phyloP scores from a whole-genome alignment of 768 basidiomycete genomes.

The Agrocybe praecox region DNA sequence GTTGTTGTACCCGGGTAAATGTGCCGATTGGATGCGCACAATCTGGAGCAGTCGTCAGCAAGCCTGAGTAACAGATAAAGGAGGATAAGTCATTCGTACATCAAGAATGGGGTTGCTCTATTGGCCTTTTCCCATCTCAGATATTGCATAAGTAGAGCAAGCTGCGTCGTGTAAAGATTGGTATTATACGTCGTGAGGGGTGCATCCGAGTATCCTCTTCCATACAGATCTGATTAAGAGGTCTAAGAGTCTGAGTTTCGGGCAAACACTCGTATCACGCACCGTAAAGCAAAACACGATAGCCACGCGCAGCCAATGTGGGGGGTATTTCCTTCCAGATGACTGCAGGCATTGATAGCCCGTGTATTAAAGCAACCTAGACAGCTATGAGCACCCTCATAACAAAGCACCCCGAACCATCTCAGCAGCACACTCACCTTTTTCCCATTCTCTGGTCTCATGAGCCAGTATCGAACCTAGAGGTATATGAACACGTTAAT shows the following conservation, averaged over 20 bases:
- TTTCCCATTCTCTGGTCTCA: conserved; percentile 69
- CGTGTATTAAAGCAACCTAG: conserved; percentile 78
- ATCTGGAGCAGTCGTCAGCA: conserved; percentile 55
- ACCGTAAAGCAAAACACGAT: conserved; percentile 81
- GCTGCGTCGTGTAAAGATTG: conserved; percentile 69
- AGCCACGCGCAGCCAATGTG: conserved; percentile 59
- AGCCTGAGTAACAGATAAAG: not conserved
- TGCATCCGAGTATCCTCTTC: conserved; percentile 82
- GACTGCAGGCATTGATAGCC: conserved; percentile 74
- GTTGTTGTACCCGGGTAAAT: conserved; percentile 72
- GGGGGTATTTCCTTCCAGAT: conserved; percentile 80
- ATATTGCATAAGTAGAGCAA: conserved; percentile 84
- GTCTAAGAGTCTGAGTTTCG: not conserved
- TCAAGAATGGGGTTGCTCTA: conserved; percentile 43
- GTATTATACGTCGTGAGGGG: conserved; percentile 70
- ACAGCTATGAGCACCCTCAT: too few relatives aligned
- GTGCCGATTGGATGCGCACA: conserved; percentile 77
- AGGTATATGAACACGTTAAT: conserved; percentile 1
- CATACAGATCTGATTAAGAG: conserved; percentile 66
- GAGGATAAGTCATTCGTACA: conserved; percentile 22
- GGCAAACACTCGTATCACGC: conserved; percentile 9
- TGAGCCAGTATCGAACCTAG: conserved; percentile 76
- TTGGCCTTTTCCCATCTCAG: conserved; percentile 69
- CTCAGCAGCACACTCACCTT: conserved; percentile 50
- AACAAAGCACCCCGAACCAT: too few relatives aligned